A percentile compares a stretch with the other conserved stretches of the same genome.
Conservation (phyloP, 768 basidiomycete species). For the Psilocybe sp. region DNA sequence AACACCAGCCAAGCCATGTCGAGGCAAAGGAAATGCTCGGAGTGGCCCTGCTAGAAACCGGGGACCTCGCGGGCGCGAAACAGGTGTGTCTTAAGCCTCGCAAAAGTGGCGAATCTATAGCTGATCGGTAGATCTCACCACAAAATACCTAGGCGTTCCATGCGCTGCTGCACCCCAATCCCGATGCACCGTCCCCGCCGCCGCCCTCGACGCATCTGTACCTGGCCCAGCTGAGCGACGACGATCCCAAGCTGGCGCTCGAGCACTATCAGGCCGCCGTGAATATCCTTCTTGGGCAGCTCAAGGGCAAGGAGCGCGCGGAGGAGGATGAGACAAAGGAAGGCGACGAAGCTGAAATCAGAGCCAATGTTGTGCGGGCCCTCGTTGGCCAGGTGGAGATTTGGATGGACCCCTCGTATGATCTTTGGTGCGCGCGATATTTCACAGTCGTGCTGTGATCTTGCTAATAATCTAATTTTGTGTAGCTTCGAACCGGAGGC, state of each 20-base stretch:
- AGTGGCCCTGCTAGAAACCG: conserved; percentile 73
- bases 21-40: conserved; percentile 82
- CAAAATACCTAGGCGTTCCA: conserved; percentile 51
- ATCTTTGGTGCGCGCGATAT: conserved; percentile 65
- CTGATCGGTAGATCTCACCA: not conserved
- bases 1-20: conserved; percentile 57
- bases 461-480: not conserved
- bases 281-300: conserved; percentile 60
- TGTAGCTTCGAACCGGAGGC: conserved; percentile 78
- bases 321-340: conserved; percentile 29
- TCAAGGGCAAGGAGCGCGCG: conserved; percentile 73
- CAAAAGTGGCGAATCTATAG: too few relatives aligned
- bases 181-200: conserved; percentile 55
- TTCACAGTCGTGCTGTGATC: not conserved
- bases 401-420: conserved; percentile 91
- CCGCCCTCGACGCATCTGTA: conserved; percentile 84
- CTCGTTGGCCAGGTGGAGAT: conserved; percentile 90
- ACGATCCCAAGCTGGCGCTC: conserved; percentile 71
- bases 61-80: conserved; percentile 70
- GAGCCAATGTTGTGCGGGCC: conserved; percentile 70
- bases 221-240: conserved; percentile 81
- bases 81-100: conserved; percentile 37
- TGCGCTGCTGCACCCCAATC: conserved; percentile 57
- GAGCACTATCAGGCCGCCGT: conserved; percentile 80
- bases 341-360: conserved; percentile 56